These are phyloP conservation scores for Centaurea solstitialis DNA, from an alignment of 129 eudicot genomes.

Conservation along the genomic window DNA sequence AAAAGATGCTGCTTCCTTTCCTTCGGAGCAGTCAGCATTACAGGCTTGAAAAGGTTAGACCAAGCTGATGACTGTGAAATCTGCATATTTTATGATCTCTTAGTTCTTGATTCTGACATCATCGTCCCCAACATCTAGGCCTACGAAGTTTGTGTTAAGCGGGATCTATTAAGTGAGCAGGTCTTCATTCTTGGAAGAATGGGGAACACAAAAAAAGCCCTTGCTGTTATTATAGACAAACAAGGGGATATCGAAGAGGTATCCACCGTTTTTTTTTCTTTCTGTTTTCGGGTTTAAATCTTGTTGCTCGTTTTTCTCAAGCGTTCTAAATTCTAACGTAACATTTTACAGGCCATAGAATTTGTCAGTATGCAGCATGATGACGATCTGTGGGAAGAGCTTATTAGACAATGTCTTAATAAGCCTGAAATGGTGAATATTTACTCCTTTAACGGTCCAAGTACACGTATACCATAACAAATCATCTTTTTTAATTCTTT, in stretches of 20 bases:
- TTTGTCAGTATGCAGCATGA: slow-evolving; percentile 94
- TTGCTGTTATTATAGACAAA: slow-evolving; percentile 81
- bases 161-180: slow-evolving; percentile 77
- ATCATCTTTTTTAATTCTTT: not conserved
- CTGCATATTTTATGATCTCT: not conserved
- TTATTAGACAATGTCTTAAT: slow-evolving; percentile 77
- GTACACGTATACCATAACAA: not conserved
- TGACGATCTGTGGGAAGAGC: slow-evolving; percentile 98
- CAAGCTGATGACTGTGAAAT: slow-evolving; percentile 3
- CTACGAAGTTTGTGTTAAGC: slow-evolving; percentile 78
- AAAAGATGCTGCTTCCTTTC: slow-evolving; percentile 90
- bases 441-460: not conserved
- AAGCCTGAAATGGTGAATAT: slow-evolving; percentile 92
- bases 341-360: slow-evolving; percentile 77
- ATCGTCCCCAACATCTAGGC: slow-evolving; percentile 56
- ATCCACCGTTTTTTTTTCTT: slow-evolving; percentile 1
- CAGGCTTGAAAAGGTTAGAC: slow-evolving; percentile 85
- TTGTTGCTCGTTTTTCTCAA: slow-evolving; percentile 3
- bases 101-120: slow-evolving; percentile 12
- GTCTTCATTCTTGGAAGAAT: slow-evolving; percentile 96
- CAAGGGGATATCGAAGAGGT: slow-evolving; percentile 93
- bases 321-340: slow-evolving; percentile 14
- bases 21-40: slow-evolving; percentile 97
- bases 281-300: not conserved
- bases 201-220: slow-evolving; percentile 91